Conservation (phyloP, 495 filamentous ascomycete species). For the Barbatosphaeria neglecta region DNA sequence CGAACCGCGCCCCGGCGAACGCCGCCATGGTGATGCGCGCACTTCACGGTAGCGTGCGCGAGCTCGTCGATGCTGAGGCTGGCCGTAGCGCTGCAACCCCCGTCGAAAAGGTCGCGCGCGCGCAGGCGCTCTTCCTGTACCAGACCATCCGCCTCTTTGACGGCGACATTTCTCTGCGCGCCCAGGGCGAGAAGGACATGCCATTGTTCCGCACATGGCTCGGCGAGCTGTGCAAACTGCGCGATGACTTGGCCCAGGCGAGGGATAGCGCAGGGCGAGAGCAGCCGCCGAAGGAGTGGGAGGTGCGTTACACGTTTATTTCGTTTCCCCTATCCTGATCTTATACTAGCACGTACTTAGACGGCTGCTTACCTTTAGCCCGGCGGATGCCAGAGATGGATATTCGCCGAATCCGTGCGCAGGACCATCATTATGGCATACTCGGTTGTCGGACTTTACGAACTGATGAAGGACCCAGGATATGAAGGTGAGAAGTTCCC, state of each 20-base stretch:
- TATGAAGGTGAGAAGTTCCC: constrained; percentile 3
- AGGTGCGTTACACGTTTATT: constrained; percentile 5
- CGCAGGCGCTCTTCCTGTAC: constrained; percentile 21
- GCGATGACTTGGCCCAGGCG: constrained; percentile 10
- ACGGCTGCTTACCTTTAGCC: not conserved
- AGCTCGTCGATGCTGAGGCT: constrained; percentile 7
- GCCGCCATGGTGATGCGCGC: constrained; percentile 16
- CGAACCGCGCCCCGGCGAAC: constrained; percentile 16
- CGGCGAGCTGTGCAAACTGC: constrained; percentile 16
- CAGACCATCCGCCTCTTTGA: constrained; percentile 27
- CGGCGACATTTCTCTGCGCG: constrained; percentile 19
- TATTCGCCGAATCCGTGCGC: constrained; percentile 19
- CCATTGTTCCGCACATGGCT: constrained; percentile 19
- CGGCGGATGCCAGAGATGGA: constrained; percentile 12
- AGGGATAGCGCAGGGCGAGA: not conserved
- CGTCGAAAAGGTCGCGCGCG: constrained; percentile 19
- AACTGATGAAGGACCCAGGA: constrained; percentile 7
- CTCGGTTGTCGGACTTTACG: constrained; percentile 11
- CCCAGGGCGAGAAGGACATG: constrained; percentile 21
- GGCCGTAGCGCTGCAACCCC: constrained; percentile 7
- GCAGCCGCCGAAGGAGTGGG: constrained; percentile 10
- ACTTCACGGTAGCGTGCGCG: constrained; percentile 11
- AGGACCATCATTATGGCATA: constrained; percentile 18
- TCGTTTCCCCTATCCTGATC: not conserved
- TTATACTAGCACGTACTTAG: not conserved